Conservation (phyloP, 768 basidiomycete species). For the Trametes coccinea region DNA sequence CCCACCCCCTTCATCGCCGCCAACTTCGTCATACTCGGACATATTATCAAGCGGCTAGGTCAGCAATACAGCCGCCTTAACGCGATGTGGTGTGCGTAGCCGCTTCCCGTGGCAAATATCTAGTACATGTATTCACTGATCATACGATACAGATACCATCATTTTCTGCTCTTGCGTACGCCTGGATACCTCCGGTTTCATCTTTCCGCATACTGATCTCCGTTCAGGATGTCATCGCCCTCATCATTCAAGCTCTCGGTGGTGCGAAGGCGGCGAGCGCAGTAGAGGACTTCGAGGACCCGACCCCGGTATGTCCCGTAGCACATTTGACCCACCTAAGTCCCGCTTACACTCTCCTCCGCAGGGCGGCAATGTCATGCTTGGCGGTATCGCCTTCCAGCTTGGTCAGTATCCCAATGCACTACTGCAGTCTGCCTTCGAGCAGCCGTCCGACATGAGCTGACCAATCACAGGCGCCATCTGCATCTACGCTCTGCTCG, state of each 20-base stretch:
- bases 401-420: too few species aligned
- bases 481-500: too few species aligned
- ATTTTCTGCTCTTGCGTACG: slow-evolving; percentile 43
- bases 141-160: slow-evolving; percentile 38
- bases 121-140: background rate
- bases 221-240: slow-evolving; percentile 51
- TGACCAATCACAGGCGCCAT: too few species aligned
- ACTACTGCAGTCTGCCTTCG: too few species aligned
- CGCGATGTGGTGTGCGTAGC: slow-evolving; percentile 43
- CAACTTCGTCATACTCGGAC: slow-evolving; percentile 58
- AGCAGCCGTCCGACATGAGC: too few species aligned
- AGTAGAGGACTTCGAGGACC: slow-evolving; percentile 22
- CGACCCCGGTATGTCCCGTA: slow-evolving; percentile 24
- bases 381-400: too few species aligned
- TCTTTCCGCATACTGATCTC: background rate
- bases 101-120: too few species aligned
- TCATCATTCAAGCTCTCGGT: slow-evolving; percentile 65
- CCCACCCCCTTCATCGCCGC: slow-evolving; percentile 61
- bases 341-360: background rate
- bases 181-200: background rate
- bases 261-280: slow-evolving; percentile 50
- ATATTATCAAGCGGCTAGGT: slow-evolving; percentile 46
- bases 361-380: background rate
- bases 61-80: slow-evolving; percentile 46
- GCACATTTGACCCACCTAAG: background rate